Evolutionary conservation across 1,284 basidiomycete species (phyloP), one percentile per base, ranked within the genome.

Genomic region (Microbotryum scabiosae): DNA sequence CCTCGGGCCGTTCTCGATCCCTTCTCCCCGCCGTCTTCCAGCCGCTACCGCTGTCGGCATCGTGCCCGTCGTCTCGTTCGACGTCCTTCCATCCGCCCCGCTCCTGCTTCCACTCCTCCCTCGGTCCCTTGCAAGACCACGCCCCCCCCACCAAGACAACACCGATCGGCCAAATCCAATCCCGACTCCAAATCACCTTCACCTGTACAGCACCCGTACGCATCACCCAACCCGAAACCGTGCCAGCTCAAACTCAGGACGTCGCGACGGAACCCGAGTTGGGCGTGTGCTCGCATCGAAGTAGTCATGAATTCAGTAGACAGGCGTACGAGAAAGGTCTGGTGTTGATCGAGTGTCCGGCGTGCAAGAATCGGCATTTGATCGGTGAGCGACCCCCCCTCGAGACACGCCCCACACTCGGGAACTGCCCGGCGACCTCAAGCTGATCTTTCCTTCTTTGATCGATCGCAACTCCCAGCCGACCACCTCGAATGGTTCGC

Each of bases 401-500:
- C n/a, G n/a, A n/a, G n/a, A n/a, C n/a, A n/a, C n/a, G n/a, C n/a
- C n/a, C n/a, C n/a, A n/a, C n/a, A 8, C 28, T 48, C 43, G n/a
- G 28, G 45, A 12, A 30, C 36, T 44, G 46, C 26, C 30, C 52
- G 8, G 54, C 28, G 4, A 63, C 57, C 5, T 16, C 26, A 3
- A 63, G 57, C 5, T 41, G 36, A 41, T 18, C 36, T 16, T 41
- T 41, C 16, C 4, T 41, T 41, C 36, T n/a, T n/a, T n/a, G n/a
- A n/a, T n/a, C 36, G 9, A 12, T 41, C 16, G 36, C 12, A 41
- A 32, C 30, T 90, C 21, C 90, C 92, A 71, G 91, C 92, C 9
- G 91, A 96, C 73, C 85, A 96, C 71, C 76, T 96, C 18, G 89
- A 88, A 1, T 96, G 92, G 92, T 96, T 96, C 78, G 85, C 87